Base-by-base conservation (phyloP, 306 rosid genomes). In the Acacia melanoxylon region DNA sequence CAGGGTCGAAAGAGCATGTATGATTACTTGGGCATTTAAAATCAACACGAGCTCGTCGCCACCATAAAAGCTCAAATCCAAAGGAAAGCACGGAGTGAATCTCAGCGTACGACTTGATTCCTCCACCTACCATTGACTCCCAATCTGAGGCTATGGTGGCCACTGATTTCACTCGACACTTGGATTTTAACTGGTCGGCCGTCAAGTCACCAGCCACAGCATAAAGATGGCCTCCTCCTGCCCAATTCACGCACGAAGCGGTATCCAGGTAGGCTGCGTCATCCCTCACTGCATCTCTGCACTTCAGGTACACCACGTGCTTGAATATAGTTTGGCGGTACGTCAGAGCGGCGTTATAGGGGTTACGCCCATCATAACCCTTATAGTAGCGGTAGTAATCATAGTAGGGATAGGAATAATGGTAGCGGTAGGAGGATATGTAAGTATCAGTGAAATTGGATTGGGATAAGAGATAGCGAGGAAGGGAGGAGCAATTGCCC, bases 391-490 rank as follows among this genome's bases (percentile, higher is more conserved):
- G 7, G 12, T 0, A n/a, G n/a, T n/a, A n/a, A n/a, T n/a, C n/a
- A n/a, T n/a, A n/a, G n/a, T n/a, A n/a, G n/a, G n/a, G n/a, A n/a
- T n/a, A 9, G 31, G 31, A 29, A 29, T 2, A 0, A 31, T 31
- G 0, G 35, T 7, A 42, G 1, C 0, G 7, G 12, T 1, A 42
- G 10, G 8, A 4, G 2, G 8, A 1, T 1, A 16, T 49, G 7
- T 49, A 13, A 13, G 58, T 51, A 17, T 52, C 62, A 10, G 10
- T 5, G 62, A 56, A 22, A 58, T 24, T 25, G 16, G 8, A 25
- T 1, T 0, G 35, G 40, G 14, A 51, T 40, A 9, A 40, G 59
- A 19, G 45, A 15, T 49, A 49, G 11, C 0, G 41, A 2, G 79
- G 74, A 0, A 62, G 27, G 79, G 68, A 24, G 59, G 78, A 72